Percentiles rank a stretch among this genome's conserved stretches.
Evolutionary conservation across 352 stramenopile species (phyloP).

Genomic region (Phytophthora parvispora): DNA sequence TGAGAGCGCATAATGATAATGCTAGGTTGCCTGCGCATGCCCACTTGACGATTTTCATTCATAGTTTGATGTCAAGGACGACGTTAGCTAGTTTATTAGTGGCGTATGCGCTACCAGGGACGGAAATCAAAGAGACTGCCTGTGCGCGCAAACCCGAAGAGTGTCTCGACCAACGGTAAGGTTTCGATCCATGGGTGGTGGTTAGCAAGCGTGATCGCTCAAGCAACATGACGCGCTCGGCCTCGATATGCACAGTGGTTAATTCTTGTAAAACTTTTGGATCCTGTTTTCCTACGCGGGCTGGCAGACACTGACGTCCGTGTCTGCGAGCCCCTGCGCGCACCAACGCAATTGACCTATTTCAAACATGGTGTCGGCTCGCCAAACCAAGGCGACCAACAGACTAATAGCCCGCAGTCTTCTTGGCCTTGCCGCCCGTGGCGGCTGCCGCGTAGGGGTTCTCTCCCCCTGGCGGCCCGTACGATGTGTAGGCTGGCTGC

Average conservation of each 20-base stretch:
- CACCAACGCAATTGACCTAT: constrained; percentile 27
- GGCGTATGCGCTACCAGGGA: too few species aligned
- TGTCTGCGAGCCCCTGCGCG: constrained; percentile 2
- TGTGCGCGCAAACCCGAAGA: too few species aligned
- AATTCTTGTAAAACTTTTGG: constrained; percentile 41
- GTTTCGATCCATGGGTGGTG: too few species aligned
- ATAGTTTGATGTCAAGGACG: too few species aligned
- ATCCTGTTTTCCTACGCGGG: constrained; percentile 15
- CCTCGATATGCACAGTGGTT: constrained; percentile 15
- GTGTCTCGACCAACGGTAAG: too few species aligned
- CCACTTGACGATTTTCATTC: too few species aligned
- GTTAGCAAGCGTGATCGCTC: too few species aligned
- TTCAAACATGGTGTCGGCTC: constrained; percentile 26
- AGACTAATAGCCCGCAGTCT: constrained; percentile 20
- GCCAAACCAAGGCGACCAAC: constrained; percentile 1
- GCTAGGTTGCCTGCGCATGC: too few species aligned
- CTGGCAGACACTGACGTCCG: not conserved
- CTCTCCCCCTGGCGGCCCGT: constrained; percentile 33
- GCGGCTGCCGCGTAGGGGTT: constrained; percentile 43
- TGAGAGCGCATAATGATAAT: too few species aligned
- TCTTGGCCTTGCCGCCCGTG: constrained; percentile 34
- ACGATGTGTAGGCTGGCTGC: constrained; percentile 44
- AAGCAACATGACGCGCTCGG: not conserved
- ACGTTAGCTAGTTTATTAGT: too few species aligned
- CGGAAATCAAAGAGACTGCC: too few species aligned